Base-by-base conservation (phyloP, 169 alveolate species). In the Plasmodium berghei region DNA sequence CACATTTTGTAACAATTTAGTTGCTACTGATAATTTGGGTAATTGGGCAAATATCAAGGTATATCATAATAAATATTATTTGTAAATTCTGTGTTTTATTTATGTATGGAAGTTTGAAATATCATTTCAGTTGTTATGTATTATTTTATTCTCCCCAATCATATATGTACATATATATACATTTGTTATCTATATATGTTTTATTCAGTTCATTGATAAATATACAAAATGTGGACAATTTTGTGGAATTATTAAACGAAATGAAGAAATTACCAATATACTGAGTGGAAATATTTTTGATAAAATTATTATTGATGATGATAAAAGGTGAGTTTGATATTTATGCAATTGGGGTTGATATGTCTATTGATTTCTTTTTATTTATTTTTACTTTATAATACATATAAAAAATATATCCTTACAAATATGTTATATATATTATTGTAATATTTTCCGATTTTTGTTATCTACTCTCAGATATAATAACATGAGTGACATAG, bases 201-300 rank as follows among this genome's bases (percentile, higher is more conserved):
- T 18, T 0, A 14, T 28, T 16, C 22, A 72, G 85, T 72, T 72
- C 56, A 55, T 72, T 9, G 69, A 55, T 72, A 72, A 26, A n/a
- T 0, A 18, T 3, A 28, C 54, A 2, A n/a, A 18, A 2, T 28
- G 20, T n/a, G 85, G 85, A 28, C 40, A 72, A n/a, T 72, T 72
- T 9, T 72, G 54, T 14, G 85, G 85, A 56, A 56, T 72, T 14
- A 20, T 55, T 24, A 72, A 55, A 52, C 49, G 85, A n/a, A 54
- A 52, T 1, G 67, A 52, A 72, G 9, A 56, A 1, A 28, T 72
- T 72, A 54, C 85, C 12, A 55, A 72, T 16, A 54, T 40, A 24
- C 24, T 72, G 85, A 55, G 69, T 20, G 69, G 85, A 5, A 72
- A 72, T n/a, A 16, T 72, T 28, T 72, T 72, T 55, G 70, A 72